A percentile compares a stretch with the other conserved stretches of the same genome.
These are phyloP conservation scores for Aspergillus bombycis DNA, from an alignment of 2,329 filamentous ascomycete species.

Conservation along the genomic window DNA sequence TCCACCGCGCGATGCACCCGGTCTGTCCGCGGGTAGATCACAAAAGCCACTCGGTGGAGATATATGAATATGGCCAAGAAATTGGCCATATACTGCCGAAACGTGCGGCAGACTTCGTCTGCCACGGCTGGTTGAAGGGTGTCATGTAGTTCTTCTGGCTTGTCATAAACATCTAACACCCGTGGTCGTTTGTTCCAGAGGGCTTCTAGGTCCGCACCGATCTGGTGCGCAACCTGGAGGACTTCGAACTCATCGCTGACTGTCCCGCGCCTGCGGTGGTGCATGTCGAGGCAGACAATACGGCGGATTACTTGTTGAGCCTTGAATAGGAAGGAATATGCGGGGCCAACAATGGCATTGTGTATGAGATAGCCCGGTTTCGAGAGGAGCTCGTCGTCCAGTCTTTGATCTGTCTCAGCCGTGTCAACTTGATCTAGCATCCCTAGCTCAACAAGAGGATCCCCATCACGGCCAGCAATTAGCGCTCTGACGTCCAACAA, in stretches of 20 bases:
- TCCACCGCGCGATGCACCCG: constrained; percentile 39
- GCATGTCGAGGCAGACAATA: constrained; percentile 40
- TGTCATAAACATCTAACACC: constrained; percentile 36
- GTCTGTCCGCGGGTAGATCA: constrained; percentile 42
- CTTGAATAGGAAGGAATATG: constrained; percentile 37
- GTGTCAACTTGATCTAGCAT: not conserved
- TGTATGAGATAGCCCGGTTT: constrained; percentile 36
- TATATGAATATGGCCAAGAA: constrained; percentile 42
- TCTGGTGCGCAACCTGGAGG: constrained; percentile 40
- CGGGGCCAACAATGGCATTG: constrained; percentile 34
- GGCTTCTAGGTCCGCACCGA: constrained; percentile 39
- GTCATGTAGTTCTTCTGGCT: constrained; percentile 30
- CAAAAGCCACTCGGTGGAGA: constrained; percentile 41
- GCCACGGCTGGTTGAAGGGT: constrained; percentile 32
- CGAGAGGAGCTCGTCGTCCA: constrained; percentile 24
- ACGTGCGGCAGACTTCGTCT: constrained; percentile 33
- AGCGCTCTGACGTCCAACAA: constrained; percentile 40
- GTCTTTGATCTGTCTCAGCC: not conserved
- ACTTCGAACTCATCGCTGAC: constrained; percentile 43
- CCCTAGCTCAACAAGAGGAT: constrained; percentile 35
- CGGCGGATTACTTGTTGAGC: constrained; percentile 39
- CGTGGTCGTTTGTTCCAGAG: constrained; percentile 39
- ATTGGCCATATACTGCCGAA: constrained; percentile 39
- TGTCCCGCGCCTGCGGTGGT: constrained; percentile 42
- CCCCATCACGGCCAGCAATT: constrained; percentile 40